Base-by-base conservation (phyloP, 495 filamentous ascomycete genomes). In the Penicillium riverlandense region DNA sequence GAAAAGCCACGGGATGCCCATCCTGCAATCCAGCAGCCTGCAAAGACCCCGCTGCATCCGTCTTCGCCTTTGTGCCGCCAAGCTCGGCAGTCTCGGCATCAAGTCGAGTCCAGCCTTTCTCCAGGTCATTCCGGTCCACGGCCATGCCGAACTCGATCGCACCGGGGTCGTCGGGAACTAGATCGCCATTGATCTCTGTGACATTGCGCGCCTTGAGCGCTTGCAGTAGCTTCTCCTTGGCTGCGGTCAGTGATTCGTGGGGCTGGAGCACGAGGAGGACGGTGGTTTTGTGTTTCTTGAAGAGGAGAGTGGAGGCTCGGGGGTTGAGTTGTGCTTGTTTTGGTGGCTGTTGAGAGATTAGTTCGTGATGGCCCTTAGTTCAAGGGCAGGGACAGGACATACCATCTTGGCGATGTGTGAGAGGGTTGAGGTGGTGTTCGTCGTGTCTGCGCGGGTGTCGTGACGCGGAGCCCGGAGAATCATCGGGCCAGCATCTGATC, bases 251-350 rank as follows among this genome's bases (percentile, higher is more conserved):
- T 27, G 79, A 57, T 48, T 80, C 72, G 35, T 77, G 67, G 3
- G 82, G 69, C 32, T 78, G 73, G 28, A 82, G 72, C 50, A 86
- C 79, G 28, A 95, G 70, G 53, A 90, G 74, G 53, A 95, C 70
- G 22, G 86, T 95, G 44, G 80, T 82, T 45, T 79, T 84, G 62
- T 85, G 80, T 63, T 85, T 72, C 54, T 95, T 95, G 62, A 95
- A 79, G 22, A 84, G 77, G 32, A 95, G 61, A 9, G 86, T 88
- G 64, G 78, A 70, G 28, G 78, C 70, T 12, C 58, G 42, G 11
- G 69, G 52, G 43, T 70, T 61, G 35, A 52, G 31, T 12, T 61
- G 61, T 16, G 58, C 44, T 58, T 63, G 48, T 46, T 44, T 52
- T 6, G 54, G 53, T 1, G 50, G 37, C 56, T 59, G 37, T 22